A percentile compares a stretch with the other conserved stretches of the same genome.
Conservation (phyloP, 163 green algal genomes). For the Scenedesmus sp. region DNA sequence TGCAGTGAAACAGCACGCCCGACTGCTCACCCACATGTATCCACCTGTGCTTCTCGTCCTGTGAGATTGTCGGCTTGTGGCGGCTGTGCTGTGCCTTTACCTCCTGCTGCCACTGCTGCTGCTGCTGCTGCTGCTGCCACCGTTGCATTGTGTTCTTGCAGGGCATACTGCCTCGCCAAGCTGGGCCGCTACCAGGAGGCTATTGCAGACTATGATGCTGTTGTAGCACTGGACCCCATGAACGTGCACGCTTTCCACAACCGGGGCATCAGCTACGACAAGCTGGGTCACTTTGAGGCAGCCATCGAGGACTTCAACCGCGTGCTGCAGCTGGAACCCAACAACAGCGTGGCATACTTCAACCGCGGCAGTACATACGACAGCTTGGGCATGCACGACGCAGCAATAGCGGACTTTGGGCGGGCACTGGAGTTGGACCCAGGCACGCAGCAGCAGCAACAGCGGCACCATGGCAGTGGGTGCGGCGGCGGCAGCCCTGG, state of each 20-base stretch:
- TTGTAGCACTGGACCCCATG: slow-evolving; percentile 70
- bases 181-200: slow-evolving; percentile 79
- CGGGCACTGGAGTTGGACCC: slow-evolving; percentile 80
- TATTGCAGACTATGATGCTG: slow-evolving; percentile 78
- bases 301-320: slow-evolving; percentile 80
- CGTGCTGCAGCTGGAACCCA: slow-evolving; percentile 75
- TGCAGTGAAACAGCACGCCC: background rate
- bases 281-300: slow-evolving; percentile 43
- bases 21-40: background rate
- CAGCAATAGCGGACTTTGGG: slow-evolving; percentile 81
- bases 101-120: background rate
- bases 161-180: slow-evolving; percentile 86
- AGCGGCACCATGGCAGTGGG: background rate
- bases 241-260: slow-evolving; percentile 83
- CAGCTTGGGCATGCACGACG: slow-evolving; percentile 60
- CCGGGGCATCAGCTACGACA: slow-evolving; percentile 56
- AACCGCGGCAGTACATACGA: slow-evolving; percentile 84
- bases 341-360: slow-evolving; percentile 84
- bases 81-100: background rate
- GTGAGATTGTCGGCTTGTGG: background rate
- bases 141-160: slow-evolving; percentile 56
- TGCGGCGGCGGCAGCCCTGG: slow-evolving; percentile 15
- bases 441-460: slow-evolving; percentile 21
- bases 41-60: background rate
- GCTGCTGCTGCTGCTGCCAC: background rate